Percentiles rank a stretch among this genome's conserved stretches.
Evolutionary conservation across 1,284 basidiomycete species (phyloP).

Genomic region (Uromyces viciae-fabae): DNA sequence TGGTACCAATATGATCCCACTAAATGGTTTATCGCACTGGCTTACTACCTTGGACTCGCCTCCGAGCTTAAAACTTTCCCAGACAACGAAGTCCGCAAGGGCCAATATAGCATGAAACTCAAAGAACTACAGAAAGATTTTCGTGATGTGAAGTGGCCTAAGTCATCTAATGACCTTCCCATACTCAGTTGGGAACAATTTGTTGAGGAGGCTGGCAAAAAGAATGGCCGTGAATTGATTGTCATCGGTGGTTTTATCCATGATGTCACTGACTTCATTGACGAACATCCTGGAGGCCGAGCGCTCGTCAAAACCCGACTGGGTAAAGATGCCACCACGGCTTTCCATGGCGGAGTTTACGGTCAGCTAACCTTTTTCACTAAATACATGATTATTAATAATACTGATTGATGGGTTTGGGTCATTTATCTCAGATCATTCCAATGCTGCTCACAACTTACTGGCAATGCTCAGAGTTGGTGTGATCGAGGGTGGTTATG

Average conservation of each 20-base stretch:
- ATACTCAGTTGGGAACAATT: constrained; percentile 81
- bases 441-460: constrained; percentile 80
- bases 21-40: constrained; percentile 82
- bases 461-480: constrained; percentile 88
- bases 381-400: no score
- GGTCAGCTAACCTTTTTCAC: constrained; percentile 1
- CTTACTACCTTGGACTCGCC: constrained; percentile 68
- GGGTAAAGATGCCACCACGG: constrained; percentile 80
- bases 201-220: constrained; percentile 66
- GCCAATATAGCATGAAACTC: constrained; percentile 85
- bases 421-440: constrained; percentile 68
- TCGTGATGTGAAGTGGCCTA: constrained; percentile 72
- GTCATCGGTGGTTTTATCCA: constrained; percentile 86
- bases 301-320: constrained; percentile 64
- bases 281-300: constrained; percentile 81
- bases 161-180: constrained; percentile 66
- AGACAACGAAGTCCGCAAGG: constrained; percentile 86
- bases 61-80: constrained; percentile 86
- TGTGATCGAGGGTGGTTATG: constrained; percentile 68
- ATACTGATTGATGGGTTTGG: neutral
- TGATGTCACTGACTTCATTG: constrained; percentile 77
- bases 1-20: constrained; percentile 67
- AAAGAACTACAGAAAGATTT: constrained; percentile 72
- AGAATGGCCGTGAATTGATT: constrained; percentile 64
- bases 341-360: constrained; percentile 84